Conservation (phyloP, 768 basidiomycete genomes). For the Strobilomyces dryophilus region DNA sequence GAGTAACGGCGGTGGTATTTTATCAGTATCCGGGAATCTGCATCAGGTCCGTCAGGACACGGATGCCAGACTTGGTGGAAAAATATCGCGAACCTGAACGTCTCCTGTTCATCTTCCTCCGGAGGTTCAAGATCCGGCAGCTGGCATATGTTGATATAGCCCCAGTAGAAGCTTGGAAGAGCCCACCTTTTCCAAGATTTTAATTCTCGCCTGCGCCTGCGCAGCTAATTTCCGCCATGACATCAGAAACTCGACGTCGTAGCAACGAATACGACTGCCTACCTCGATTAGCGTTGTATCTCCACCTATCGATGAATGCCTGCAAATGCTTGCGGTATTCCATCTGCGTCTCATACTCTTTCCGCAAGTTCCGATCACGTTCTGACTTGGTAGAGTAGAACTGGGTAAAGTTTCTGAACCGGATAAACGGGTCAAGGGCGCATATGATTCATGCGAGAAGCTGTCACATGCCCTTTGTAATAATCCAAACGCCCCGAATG, state of each 20-base stretch:
- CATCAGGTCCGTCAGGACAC: background rate
- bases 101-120: slow-evolving; percentile 88
- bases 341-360: slow-evolving; percentile 96
- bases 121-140: slow-evolving; percentile 89
- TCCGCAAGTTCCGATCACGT: slow-evolving; percentile 82
- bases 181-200: slow-evolving; percentile 67
- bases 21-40: slow-evolving; percentile 94
- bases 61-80: background rate
- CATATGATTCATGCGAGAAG: background rate
- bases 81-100: slow-evolving; percentile 64
- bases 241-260: slow-evolving; percentile 1
- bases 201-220: slow-evolving; percentile 81
- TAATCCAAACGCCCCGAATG: slow-evolving; percentile 92
- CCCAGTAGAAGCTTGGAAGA: background rate
- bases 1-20: slow-evolving; percentile 92
- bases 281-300: slow-evolving; percentile 95
- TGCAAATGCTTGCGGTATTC: slow-evolving; percentile 93
- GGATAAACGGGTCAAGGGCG: slow-evolving; percentile 1
- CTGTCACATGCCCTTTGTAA: slow-evolving; percentile 76
- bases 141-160: slow-evolving; percentile 33
- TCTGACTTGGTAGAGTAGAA: slow-evolving; percentile 99
- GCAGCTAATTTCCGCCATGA: slow-evolving; percentile 49
- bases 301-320: slow-evolving; percentile 97
- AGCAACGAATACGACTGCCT: slow-evolving; percentile 10
- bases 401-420: slow-evolving; percentile 86